These are phyloP conservation scores for Verbascum thapsus DNA, from an alignment of 257 asterid species.

Conservation along the genomic window DNA sequence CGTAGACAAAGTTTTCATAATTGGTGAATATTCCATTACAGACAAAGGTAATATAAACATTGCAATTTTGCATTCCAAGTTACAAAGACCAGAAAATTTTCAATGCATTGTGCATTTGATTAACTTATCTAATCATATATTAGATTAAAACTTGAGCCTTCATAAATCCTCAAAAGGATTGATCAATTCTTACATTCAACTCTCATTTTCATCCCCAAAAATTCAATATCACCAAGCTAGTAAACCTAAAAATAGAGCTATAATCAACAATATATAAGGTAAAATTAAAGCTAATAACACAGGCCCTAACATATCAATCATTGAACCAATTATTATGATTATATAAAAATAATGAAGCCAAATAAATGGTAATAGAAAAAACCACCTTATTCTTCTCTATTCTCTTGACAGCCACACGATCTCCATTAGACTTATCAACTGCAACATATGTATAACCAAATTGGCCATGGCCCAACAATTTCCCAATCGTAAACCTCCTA, in stretches of 20 bases:
- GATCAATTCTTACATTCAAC: constrained; percentile 17
- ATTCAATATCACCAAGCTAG: no score
- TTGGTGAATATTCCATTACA: constrained; percentile 25
- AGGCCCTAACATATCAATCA: no score
- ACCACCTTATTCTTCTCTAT: constrained; percentile 91
- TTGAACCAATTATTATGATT: no score
- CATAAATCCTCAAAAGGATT: neutral
- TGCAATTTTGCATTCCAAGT: neutral
- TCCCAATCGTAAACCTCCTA: constrained; percentile 69
- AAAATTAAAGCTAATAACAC: no score
- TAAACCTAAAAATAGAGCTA: no score
- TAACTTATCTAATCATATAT: constrained; percentile 11
- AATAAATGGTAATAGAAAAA: neutral
- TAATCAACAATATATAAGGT: no score
- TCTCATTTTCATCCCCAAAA: no score
- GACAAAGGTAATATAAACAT: neutral
- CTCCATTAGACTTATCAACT: constrained; percentile 76
- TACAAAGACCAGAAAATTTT: constrained; percentile 12
- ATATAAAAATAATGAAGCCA: neutral
- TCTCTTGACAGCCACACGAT: constrained; percentile 98
- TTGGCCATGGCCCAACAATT: constrained; percentile 97
- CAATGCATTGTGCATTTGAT: constrained; percentile 8
- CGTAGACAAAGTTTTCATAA: no score
- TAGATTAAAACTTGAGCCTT: constrained; percentile 20
- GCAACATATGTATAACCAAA: constrained; percentile 97